Conservation (phyloP, 108 stramenopile species). For the Licmophora abbreviata region DNA sequence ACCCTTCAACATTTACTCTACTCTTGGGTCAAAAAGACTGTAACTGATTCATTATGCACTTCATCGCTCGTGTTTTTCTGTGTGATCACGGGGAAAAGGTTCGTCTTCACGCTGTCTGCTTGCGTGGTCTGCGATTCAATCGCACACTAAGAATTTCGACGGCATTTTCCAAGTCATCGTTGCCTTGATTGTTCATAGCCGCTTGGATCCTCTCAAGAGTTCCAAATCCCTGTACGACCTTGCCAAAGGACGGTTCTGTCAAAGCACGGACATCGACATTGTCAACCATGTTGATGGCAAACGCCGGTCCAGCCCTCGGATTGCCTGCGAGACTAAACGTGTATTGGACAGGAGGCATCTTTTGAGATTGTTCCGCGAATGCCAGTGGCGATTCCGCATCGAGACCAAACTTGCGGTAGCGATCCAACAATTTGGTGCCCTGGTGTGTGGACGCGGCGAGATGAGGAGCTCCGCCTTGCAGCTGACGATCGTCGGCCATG, state of each 20-base stretch:
- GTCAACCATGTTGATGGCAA: constrained; percentile 83
- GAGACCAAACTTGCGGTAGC: constrained; percentile 1
- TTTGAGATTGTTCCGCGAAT: constrained; percentile 62
- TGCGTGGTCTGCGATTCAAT: too few relatives aligned
- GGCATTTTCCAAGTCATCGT: constrained; percentile 3
- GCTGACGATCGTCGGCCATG: background rate
- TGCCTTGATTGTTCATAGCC: background rate
- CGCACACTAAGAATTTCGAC: constrained; percentile 1
- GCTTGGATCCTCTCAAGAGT: constrained; percentile 24
- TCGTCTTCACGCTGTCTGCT: too few relatives aligned
- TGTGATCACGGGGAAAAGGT: too few relatives aligned
- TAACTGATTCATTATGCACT: too few relatives aligned
- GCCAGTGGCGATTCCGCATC: constrained; percentile 19
- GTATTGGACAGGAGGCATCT: constrained; percentile 57
- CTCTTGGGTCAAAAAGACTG: too few relatives aligned
- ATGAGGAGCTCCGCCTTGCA: constrained; percentile 1
- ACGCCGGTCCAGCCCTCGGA: constrained; percentile 46
- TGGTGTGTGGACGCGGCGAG: background rate
- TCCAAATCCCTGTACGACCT: constrained; percentile 52
- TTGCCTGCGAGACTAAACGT: constrained; percentile 75
- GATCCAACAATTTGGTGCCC: background rate
- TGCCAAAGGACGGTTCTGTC: constrained; percentile 55
- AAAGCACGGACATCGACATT: constrained; percentile 30
- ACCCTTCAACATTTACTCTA: too few relatives aligned
- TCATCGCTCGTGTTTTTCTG: too few relatives aligned